Evolutionary conservation across 139 green algal genomes (phyloP).

Genomic region (Chlamydomonas schloesseri): DNA sequence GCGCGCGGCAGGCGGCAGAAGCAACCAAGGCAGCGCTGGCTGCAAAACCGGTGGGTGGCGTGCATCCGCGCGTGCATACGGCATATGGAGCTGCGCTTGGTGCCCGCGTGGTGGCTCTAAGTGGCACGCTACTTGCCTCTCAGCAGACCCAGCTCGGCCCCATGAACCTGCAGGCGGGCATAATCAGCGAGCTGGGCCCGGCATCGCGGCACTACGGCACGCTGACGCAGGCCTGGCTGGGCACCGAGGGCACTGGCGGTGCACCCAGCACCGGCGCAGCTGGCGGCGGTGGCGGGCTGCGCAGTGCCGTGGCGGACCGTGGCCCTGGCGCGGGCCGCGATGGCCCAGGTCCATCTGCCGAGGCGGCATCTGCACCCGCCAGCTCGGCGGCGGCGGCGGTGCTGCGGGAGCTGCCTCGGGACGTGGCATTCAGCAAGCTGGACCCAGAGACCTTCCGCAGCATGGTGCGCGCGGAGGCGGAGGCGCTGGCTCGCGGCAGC

Average conservation of each 20-base stretch:
- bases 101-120: too few relatives aligned
- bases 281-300: too few relatives aligned
- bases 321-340: too few relatives aligned
- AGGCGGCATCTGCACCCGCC: background rate
- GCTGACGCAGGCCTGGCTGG: background rate
- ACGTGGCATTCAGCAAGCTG: conserved; percentile 12
- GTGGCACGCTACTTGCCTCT: too few relatives aligned
- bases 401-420: background rate
- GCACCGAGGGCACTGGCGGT: background rate
- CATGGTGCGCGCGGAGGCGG: conserved; percentile 38
- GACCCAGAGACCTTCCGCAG: conserved; percentile 35
- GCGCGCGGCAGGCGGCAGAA: conserved; percentile 2
- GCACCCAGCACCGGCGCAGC: too few relatives aligned
- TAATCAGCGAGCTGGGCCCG: background rate
- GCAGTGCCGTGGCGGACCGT: too few relatives aligned
- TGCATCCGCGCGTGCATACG: too few relatives aligned
- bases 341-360: too few relatives aligned
- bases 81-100: too few relatives aligned
- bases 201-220: background rate
- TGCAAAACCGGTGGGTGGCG: conserved; percentile 35
- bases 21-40: background rate
- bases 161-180: conserved; percentile 15
- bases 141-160: too few relatives aligned
- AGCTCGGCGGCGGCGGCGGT: background rate
- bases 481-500: background rate